Percentiles rank a stretch among this genome's conserved stretches.
Evolutionary conservation across 306 rosid species (phyloP).

Genomic region (Castanea crenata): DNA sequence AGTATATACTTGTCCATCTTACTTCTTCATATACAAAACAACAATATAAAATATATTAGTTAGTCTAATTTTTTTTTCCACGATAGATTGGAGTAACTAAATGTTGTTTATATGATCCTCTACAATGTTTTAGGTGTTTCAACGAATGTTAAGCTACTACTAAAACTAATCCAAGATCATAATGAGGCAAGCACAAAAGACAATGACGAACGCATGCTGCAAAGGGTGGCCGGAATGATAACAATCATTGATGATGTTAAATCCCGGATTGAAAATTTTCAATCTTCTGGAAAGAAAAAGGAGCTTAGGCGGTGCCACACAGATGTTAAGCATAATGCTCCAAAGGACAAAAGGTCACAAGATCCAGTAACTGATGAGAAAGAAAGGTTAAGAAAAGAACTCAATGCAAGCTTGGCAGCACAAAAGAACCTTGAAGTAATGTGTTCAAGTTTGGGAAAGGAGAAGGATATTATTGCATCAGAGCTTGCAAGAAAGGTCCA

Average conservation of each 20-base stretch:
- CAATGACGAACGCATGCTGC: conserved; percentile 48
- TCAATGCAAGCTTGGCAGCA: conserved; percentile 63
- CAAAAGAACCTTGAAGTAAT: conserved; percentile 79
- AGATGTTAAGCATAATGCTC: conserved; percentile 54
- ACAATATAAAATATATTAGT: background rate
- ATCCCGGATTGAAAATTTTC: conserved; percentile 59
- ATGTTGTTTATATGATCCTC: background rate
- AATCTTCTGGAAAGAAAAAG: conserved; percentile 34
- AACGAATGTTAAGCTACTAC: conserved; percentile 56
- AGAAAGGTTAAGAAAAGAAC: conserved; percentile 68
- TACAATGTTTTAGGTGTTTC: conserved; percentile 48
- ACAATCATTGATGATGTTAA: conserved; percentile 65
- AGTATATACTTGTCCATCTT: background rate
- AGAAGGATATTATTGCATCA: conserved; percentile 83
- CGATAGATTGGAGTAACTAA: background rate
- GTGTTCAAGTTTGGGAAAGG: conserved; percentile 93
- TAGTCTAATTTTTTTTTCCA: background rate
- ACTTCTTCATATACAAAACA: background rate
- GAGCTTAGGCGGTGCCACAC: conserved; percentile 80
- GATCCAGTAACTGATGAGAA: conserved; percentile 69
- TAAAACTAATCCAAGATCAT: conserved; percentile 77
- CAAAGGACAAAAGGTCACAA: conserved; percentile 47
- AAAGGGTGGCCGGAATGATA: conserved; percentile 84
- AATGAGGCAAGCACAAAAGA: conserved; percentile 57
- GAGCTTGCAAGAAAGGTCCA: conserved; percentile 86